Evolutionary conservation across 139 green algal genomes (phyloP).

Genomic region (Coelastrella sp.): DNA sequence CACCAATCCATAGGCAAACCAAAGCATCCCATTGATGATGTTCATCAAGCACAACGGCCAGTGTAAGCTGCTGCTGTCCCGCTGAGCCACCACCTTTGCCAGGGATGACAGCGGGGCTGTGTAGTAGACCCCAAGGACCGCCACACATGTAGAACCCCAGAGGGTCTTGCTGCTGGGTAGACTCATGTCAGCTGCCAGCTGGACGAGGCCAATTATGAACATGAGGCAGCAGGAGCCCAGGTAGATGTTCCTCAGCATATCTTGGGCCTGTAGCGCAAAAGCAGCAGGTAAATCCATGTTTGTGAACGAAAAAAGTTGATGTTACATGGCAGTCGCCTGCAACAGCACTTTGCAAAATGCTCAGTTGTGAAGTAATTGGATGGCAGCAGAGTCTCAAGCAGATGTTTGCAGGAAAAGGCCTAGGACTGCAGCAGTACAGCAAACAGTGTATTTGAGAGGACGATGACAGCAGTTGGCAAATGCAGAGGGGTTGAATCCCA

Average conservation of each 20-base stretch:
- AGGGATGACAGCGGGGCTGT: slow-evolving; percentile 31
- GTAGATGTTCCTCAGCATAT: slow-evolving; percentile 32
- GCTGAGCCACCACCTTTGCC: slow-evolving; percentile 13
- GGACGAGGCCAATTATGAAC: slow-evolving; percentile 3
- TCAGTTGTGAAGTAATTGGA: neutral
- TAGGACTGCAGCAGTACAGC: no score
- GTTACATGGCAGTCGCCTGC: neutral
- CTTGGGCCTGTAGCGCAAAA: slow-evolving; percentile 29
- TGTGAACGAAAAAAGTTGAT: neutral
- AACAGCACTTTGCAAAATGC: neutral
- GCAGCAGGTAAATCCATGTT: neutral
- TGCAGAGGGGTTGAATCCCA: no score
- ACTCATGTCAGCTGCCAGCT: neutral
- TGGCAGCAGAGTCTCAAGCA: no score
- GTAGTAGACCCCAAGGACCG: slow-evolving; percentile 43
- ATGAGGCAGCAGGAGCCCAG: neutral
- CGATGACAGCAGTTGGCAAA: no score
- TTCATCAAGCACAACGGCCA: slow-evolving; percentile 51
- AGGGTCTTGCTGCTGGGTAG: neutral
- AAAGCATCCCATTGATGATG: slow-evolving; percentile 48
- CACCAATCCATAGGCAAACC: slow-evolving; percentile 48
- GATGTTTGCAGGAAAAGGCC: no score
- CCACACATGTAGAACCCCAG: slow-evolving; percentile 40
- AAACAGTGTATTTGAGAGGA: no score
- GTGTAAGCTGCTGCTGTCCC: slow-evolving; percentile 19